Base-by-base conservation (phyloP, 2,329 filamentous ascomycete genomes). In the Zymoseptoria crescenta region DNA sequence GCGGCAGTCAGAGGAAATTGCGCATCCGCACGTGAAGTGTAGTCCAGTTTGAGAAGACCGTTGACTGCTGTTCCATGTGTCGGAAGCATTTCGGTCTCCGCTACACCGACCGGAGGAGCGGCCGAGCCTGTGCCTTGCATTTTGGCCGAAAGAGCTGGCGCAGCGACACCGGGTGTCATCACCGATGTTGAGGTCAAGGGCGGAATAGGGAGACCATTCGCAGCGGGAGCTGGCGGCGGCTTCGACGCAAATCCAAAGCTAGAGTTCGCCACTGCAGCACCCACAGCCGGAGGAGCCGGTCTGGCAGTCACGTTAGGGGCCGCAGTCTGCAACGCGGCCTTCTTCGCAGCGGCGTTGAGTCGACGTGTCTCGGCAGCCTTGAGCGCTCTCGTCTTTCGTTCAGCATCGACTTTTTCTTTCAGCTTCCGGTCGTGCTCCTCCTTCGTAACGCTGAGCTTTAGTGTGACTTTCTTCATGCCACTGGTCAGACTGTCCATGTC, bases 381-480 rank as follows among this genome's bases (percentile, higher is more conserved):
- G 49, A 70, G 51, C 2, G 69, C 70, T 53, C 69, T 62, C 9
- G 68, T 69, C 48, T 67, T 48, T 10, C 69, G 61, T 55, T 77
- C 72, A n/a, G 68, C 76, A 66, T 82, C 79, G 21, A 79, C 73
- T 7, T 75, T 76, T 28, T 72, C 72, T 53, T 64, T 68, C 49
- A 68, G 62, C 56, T 68, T 70, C 3, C 67, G 67, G 52, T 83
- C 80, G 60, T 84, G 76, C 66, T 85, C 82, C 66, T 85, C 82
- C 21, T 78, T 78, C 0, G 81, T 76, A 0, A 81, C 81, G 48
- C 61, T 64, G 55, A 85, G 74, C 62, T 83, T 84, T 53, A 87
- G 68, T 21, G 82, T 85, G 57, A 86, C 80, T 28, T 80, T 80
- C 67, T 81, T 81, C 61, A 85, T 69, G 3, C 80, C 80, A 2